Base-by-base conservation (phyloP, 1,284 basidiomycete genomes). In the Afroboletus lepidellus region DNA sequence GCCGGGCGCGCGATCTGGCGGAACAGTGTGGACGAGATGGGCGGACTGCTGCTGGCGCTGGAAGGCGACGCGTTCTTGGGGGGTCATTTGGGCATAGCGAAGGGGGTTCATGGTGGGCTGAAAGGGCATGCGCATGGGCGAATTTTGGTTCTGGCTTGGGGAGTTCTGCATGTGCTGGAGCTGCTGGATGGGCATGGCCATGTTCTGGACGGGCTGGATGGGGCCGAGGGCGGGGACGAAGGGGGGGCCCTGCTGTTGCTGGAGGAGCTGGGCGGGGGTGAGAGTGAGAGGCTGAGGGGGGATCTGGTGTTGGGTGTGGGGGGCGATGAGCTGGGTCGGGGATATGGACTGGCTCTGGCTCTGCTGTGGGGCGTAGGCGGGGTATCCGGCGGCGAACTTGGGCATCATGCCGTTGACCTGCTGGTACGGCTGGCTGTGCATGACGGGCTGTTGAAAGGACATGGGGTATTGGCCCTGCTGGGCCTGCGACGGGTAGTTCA, bases 261-360 rank as follows among this genome's bases (percentile, higher is more conserved):
- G 65, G 9, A 67, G 58, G 12, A 67, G 64, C 46, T 67, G 65
- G 0, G 65, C 65, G 16, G 65, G 65, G 0, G 65, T 66, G 52
- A 69, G 57, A 1, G 63, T 67, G 53, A 70, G 66, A 1, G 46
- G 51, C 34, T 65, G 57, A n/a, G 50, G 3, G 3, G 49, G 54
- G 20, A 48, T 30, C 50, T 62, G 63, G 41, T 51, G 48, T 0
- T 33, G n/a, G 21, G 48, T 53, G 11, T 54, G 54, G 0, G 51
- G 53, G 0, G 50, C 54, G 49, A 70, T 60, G 50, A 66, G 65
- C 38, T 69, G 64, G 0, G 62, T 61, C 0, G 63, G 66, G 0
- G 66, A 69, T 50, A 68, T 61, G 15, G 65, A 60, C 48, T 51
- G 50, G 45, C 30, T 51, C 50, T 46, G 42, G 34, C 7, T 12